Conservation (phyloP, 2,329 filamentous ascomycete genomes). For the Pseudogymnoascus sp. region DNA sequence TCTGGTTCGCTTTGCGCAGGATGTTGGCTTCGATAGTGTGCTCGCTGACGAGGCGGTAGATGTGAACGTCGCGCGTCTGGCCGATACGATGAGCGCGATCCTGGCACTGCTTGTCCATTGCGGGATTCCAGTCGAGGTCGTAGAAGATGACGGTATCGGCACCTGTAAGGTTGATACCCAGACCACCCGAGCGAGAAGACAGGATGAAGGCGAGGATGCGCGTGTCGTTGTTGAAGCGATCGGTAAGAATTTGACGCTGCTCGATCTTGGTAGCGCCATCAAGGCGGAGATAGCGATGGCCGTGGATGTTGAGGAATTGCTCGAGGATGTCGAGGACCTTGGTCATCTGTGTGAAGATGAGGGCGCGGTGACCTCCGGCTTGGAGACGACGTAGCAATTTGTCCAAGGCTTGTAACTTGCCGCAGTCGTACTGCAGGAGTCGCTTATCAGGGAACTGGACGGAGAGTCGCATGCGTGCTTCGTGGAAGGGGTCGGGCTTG, state of each 20-base stretch:
- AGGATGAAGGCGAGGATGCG: slow-evolving; percentile 93
- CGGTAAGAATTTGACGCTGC: slow-evolving; percentile 87
- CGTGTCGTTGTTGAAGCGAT: slow-evolving; percentile 91
- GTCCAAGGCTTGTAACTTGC: slow-evolving; percentile 87
- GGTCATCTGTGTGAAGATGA: slow-evolving; percentile 99
- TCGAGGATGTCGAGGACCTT: slow-evolving; percentile 96
- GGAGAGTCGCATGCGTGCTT: slow-evolving; percentile 81
- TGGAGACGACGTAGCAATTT: slow-evolving; percentile 79
- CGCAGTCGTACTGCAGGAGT: slow-evolving; percentile 94
- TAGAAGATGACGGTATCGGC: slow-evolving; percentile 99
- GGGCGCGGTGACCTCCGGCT: slow-evolving; percentile 79
- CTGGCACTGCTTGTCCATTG: slow-evolving; percentile 99
- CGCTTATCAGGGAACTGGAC: slow-evolving; percentile 97
- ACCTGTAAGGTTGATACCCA: slow-evolving; percentile 93
- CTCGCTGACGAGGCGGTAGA: slow-evolving; percentile 88
- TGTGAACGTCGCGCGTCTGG: slow-evolving; percentile 94
- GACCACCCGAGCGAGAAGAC: slow-evolving; percentile 84
- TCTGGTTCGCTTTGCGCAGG: slow-evolving; percentile 90
- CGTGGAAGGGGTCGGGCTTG: slow-evolving; percentile 78
- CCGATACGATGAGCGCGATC: slow-evolving; percentile 95
- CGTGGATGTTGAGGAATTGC: slow-evolving; percentile 95
- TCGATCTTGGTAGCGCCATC: slow-evolving; percentile 97
- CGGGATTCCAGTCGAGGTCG: slow-evolving; percentile 97
- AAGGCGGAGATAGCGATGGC: slow-evolving; percentile 89
- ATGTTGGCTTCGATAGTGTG: slow-evolving; percentile 98